phyloP scores from a whole-genome alignment of 768 basidiomycete species.

The Boletus sp. region DNA sequence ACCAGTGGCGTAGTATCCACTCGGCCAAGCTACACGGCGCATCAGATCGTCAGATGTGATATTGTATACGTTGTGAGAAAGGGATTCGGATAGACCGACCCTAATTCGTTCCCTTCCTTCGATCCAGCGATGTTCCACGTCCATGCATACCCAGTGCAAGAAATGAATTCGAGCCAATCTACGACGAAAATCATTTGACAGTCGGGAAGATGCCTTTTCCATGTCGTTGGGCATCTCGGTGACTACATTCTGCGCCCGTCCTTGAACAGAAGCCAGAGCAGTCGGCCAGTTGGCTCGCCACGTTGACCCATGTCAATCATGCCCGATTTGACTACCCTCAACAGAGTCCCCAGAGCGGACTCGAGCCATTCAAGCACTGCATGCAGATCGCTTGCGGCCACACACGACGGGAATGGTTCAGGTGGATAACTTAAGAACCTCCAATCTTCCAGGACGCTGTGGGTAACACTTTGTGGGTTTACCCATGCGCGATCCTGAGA shows the following conservation, averaged over 20 bases:
- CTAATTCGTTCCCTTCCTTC: background rate
- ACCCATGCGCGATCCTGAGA: no score
- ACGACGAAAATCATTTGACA: conserved; percentile 12
- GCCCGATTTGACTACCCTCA: background rate
- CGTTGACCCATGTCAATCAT: conserved; percentile 7
- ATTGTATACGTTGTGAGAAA: background rate
- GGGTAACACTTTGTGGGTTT: background rate
- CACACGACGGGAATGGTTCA: no score
- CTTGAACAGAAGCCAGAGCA: conserved; percentile 5
- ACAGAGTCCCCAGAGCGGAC: background rate
- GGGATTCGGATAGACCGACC: background rate
- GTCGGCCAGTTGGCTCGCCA: conserved; percentile 2
- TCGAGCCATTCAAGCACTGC: no score
- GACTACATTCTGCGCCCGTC: background rate
- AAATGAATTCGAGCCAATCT: conserved; percentile 13
- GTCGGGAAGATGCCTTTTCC: conserved; percentile 4
- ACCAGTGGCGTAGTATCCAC: conserved; percentile 11
- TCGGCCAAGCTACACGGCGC: background rate
- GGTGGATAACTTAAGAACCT: no score
- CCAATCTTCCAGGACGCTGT: background rate
- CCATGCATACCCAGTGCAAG: conserved; percentile 18
- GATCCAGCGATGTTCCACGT: background rate
- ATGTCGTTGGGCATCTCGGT: background rate
- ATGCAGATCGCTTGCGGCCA: no score
- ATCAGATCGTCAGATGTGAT: background rate